Conservation (phyloP, 495 filamentous ascomycete genomes). For the Hypoxylon crocopeplum region DNA sequence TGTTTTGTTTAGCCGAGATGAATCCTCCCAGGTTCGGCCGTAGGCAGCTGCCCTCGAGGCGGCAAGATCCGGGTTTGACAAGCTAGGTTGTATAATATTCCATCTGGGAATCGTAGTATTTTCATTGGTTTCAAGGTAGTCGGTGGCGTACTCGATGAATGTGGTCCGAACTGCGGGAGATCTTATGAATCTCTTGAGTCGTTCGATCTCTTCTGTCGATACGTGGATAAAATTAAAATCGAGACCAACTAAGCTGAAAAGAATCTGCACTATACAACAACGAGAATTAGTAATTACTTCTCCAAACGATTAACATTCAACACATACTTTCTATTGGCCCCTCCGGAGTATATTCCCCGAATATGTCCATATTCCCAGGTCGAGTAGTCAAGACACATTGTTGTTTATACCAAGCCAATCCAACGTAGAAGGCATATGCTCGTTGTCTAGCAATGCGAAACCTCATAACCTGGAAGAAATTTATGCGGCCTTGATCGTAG, state of each 20-base stretch:
- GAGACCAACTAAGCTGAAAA: too few relatives aligned
- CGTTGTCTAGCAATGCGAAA: slow-evolving; percentile 2
- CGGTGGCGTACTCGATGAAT: neutral
- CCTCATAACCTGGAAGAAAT: slow-evolving; percentile 17
- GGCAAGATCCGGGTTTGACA: neutral
- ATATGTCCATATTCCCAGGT: too few relatives aligned
- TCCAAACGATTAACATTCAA: too few relatives aligned
- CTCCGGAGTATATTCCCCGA: too few relatives aligned
- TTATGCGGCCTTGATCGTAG: neutral
- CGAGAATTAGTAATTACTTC: too few relatives aligned
- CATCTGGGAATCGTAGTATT: neutral
- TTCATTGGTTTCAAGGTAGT: neutral
- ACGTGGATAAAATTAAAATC: too few relatives aligned
- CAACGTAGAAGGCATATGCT: neutral
- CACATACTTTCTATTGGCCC: too few relatives aligned
- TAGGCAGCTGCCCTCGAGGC: neutral
- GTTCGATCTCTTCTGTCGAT: neutral
- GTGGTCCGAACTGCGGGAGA: neutral
- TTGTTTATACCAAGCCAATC: too few relatives aligned
- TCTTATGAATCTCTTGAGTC: neutral
- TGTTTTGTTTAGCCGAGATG: neutral
- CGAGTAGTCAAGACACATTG: too few relatives aligned
- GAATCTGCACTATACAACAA: too few relatives aligned
- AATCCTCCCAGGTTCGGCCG: neutral
- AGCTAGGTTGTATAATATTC: slow-evolving; percentile 8